Conservation (phyloP, 1,284 basidiomycete species). For the Leccinum pachyderme region DNA sequence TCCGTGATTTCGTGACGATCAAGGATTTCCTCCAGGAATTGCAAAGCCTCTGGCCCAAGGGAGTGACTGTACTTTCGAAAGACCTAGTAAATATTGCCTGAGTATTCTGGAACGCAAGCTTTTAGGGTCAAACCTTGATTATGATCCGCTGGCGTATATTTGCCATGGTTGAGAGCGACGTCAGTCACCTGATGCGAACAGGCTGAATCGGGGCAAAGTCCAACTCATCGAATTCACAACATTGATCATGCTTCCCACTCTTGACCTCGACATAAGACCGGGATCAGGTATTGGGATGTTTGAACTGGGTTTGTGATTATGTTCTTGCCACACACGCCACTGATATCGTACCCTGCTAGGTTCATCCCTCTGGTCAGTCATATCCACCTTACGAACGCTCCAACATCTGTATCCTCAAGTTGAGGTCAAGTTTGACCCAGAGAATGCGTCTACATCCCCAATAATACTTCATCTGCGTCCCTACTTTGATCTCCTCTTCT, state of each 20-base stretch:
- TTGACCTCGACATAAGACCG: constrained; percentile 75
- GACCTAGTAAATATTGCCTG: constrained; percentile 43
- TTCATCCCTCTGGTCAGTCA: constrained; percentile 76
- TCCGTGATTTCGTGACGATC: constrained; percentile 64
- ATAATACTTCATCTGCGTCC: constrained; percentile 77
- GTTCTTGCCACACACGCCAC: not conserved
- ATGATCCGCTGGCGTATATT: constrained; percentile 55
- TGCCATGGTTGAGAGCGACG: constrained; percentile 31
- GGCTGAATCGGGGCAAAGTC: constrained; percentile 16
- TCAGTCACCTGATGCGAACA: constrained; percentile 7
- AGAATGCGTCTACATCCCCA: constrained; percentile 68
- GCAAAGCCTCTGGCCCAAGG: constrained; percentile 70
- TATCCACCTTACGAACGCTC: constrained; percentile 64
- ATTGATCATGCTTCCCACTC: constrained; percentile 54
- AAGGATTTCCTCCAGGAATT: constrained; percentile 67
- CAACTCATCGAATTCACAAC: not conserved
- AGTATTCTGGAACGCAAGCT: not conserved
- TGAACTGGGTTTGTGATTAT: constrained; percentile 57
- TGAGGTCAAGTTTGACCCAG: constrained; percentile 81
- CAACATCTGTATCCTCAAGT: constrained; percentile 75
- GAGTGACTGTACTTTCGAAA: constrained; percentile 84
- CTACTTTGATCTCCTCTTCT: constrained; percentile 78
- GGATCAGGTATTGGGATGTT: constrained; percentile 78
- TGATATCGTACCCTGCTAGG: constrained; percentile 48
- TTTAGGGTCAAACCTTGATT: constrained; percentile 50